Evolutionary conservation across 805 yeast genomes (phyloP).

Genomic region (Nakazawaea populi): DNA sequence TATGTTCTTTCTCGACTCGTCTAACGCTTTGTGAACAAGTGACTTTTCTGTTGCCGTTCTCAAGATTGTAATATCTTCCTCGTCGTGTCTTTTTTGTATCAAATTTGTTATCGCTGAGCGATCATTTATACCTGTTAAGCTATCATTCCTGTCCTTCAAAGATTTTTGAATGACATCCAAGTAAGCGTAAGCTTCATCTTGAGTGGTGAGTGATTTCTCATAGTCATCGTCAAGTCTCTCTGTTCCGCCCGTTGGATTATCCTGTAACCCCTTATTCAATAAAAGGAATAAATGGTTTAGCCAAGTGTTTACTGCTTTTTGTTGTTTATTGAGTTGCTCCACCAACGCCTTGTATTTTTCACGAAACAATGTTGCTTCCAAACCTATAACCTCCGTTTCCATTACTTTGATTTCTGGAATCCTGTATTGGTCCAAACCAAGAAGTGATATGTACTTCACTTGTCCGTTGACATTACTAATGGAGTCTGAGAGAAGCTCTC

Average conservation of each 20-base stretch:
- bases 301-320: conserved; percentile 47
- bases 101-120: conserved; percentile 7
- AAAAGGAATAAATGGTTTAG: conserved; percentile 33
- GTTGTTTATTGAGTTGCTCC: conserved; percentile 44
- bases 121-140: conserved; percentile 25
- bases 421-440: neutral
- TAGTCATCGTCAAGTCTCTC: conserved; percentile 62
- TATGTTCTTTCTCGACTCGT: conserved; percentile 23
- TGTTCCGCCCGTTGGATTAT: conserved; percentile 14
- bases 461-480: conserved; percentile 28
- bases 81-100: conserved; percentile 1
- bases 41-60: conserved; percentile 18
- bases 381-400: conserved; percentile 10
- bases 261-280: conserved; percentile 40
- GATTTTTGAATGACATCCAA: conserved; percentile 47
- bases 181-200: conserved; percentile 60
- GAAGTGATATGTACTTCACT: neutral
- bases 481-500: conserved; percentile 40
- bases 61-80: conserved; percentile 12
- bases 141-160: conserved; percentile 36
- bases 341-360: conserved; percentile 20
- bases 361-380: conserved; percentile 18
- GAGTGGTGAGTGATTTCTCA: conserved; percentile 64
- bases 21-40: conserved; percentile 23
- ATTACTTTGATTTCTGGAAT: neutral